These are phyloP conservation scores for Ulota crispa DNA, from an alignment of 225 moss, liverwort and hornwort species.

Conservation along the genomic window DNA sequence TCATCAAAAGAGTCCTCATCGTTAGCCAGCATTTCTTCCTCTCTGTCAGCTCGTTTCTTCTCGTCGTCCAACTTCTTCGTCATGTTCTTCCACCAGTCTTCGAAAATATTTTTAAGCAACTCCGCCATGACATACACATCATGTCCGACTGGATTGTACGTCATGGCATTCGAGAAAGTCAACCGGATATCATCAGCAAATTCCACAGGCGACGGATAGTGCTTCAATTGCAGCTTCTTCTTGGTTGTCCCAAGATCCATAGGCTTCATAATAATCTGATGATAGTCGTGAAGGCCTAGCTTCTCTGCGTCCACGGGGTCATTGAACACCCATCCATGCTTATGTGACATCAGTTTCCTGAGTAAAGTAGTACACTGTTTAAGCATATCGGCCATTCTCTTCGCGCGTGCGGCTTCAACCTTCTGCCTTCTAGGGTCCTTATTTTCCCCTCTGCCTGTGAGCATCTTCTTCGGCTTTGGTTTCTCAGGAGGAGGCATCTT, in stretches of 20 bases:
- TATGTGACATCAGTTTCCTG: conserved; percentile 58
- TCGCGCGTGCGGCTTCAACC: conserved; percentile 71
- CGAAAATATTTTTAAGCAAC: conserved; percentile 44
- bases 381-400: conserved; percentile 51
- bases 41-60: conserved; percentile 43
- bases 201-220: conserved; percentile 51
- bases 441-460: conserved; percentile 51
- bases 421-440: conserved; percentile 82
- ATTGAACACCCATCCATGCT: conserved; percentile 86
- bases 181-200: conserved; percentile 67
- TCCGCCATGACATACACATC: conserved; percentile 72
- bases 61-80: conserved; percentile 65
- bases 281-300: conserved; percentile 74
- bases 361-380: conserved; percentile 64
- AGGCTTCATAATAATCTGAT: conserved; percentile 64
- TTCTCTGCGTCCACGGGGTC: conserved; percentile 83
- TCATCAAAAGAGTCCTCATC: conserved; percentile 56
- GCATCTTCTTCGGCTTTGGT: conserved; percentile 68
- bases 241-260: conserved; percentile 87
- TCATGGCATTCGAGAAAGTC: conserved; percentile 76
- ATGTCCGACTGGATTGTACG: conserved; percentile 70
- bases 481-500: conserved; percentile 99
- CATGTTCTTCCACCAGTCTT: conserved; percentile 74
- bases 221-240: conserved; percentile 48
- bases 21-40: conserved; percentile 50